These are phyloP conservation scores for Nitzschia sp. DNA, from an alignment of 108 stramenopile genomes.

Conservation along the genomic window DNA sequence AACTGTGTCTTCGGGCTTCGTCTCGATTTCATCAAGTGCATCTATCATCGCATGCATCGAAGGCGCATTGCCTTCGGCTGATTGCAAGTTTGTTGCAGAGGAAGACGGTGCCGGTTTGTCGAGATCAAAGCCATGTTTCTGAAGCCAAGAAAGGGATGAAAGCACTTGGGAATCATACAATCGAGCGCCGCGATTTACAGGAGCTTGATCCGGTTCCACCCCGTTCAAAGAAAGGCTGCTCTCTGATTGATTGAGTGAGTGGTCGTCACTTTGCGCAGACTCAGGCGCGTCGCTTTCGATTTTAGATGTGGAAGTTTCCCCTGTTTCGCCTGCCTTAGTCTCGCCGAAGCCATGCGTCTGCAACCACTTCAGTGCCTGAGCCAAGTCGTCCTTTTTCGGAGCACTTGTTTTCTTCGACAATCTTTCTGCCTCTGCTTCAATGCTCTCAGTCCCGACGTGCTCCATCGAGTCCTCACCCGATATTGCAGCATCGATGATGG, in stretches of 20 bases:
- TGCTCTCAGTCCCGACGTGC: background rate
- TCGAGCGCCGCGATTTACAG: background rate
- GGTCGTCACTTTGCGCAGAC: too few relatives aligned
- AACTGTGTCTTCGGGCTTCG: background rate
- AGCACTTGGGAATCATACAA: background rate
- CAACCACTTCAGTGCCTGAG: background rate
- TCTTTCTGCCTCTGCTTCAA: background rate
- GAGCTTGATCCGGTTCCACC: background rate
- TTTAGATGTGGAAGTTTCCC: too few relatives aligned
- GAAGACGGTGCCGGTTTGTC: background rate
- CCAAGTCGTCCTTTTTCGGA: background rate
- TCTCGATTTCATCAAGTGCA: background rate
- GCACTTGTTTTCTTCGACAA: background rate
- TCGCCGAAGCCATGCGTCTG: background rate
- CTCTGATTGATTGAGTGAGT: too few relatives aligned
- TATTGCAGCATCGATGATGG: too few relatives aligned
- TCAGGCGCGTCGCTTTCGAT: background rate
- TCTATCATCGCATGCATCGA: constrained; percentile 16
- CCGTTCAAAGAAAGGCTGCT: too few relatives aligned
- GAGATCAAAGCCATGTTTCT: constrained; percentile 17
- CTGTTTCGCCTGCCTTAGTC: background rate
- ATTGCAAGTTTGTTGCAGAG: background rate
- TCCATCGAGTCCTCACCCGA: too few relatives aligned
- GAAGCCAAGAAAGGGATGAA: constrained; percentile 5
- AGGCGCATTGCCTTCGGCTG: constrained; percentile 1